Conservation (phyloP, 768 basidiomycete genomes). For the Rhodosporidiobolus sp. region DNA sequence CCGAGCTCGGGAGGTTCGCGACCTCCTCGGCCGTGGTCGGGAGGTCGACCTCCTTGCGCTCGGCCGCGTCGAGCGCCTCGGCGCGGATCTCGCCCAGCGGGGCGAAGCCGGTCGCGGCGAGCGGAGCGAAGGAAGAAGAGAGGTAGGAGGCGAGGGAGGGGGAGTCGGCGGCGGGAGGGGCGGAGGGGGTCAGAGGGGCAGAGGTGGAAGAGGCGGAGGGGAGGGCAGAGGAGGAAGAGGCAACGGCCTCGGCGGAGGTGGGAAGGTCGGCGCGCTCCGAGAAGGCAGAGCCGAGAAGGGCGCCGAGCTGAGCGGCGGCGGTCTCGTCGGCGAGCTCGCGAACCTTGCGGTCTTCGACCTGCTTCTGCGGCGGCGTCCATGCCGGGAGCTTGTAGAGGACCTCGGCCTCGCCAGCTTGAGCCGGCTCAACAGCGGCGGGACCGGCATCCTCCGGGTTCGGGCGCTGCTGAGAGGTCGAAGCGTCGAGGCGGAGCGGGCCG, state of each 20-base stretch:
- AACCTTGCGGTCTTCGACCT: not conserved
- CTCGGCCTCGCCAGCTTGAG: not conserved
- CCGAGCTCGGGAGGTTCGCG: conserved; percentile 4
- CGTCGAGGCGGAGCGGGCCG: not conserved
- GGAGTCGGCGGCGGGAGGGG: not conserved
- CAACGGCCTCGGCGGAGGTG: not conserved
- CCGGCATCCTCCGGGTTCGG: conserved; percentile 1
- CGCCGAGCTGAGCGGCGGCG: conserved; percentile 1
- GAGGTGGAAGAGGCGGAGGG: not conserved
- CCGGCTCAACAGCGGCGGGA: conserved; percentile 14
- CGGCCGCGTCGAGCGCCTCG: not conserved
- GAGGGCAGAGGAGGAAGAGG: not conserved
- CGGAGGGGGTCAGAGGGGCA: not conserved
- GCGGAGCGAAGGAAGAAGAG: conserved; percentile 12
- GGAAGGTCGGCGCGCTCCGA: not conserved
- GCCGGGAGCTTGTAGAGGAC: conserved; percentile 13
- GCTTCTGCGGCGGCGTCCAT: not conserved
- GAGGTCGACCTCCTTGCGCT: not conserved
- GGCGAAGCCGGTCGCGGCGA: conserved; percentile 8
- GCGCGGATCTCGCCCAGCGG: conserved; percentile 17
- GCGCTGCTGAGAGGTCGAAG: not conserved
- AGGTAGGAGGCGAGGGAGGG: conserved; percentile 20
- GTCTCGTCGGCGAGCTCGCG: not conserved
- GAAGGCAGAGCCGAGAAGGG: not conserved
- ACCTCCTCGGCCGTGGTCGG: conserved; percentile 16